Conservation (phyloP, 805 yeast species). For the Candida sakaeoensis region DNA sequence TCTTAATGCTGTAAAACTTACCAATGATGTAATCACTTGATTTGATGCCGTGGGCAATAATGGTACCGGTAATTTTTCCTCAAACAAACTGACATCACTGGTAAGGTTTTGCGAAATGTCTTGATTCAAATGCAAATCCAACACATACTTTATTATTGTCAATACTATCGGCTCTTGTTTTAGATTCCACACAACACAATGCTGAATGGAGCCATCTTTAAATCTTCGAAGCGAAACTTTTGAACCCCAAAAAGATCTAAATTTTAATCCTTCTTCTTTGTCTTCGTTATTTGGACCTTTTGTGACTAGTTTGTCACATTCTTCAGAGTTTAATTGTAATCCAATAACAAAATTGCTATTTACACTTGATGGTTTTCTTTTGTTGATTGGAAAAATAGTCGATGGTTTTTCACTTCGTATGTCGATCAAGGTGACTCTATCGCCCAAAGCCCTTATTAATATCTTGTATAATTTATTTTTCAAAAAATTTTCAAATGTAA, state of each 20-base stretch:
- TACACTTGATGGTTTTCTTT: slow-evolving; percentile 48
- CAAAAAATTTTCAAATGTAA: slow-evolving; percentile 65
- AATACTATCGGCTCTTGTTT: slow-evolving; percentile 57
- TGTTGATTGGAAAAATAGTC: slow-evolving; percentile 38
- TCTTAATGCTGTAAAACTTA: slow-evolving; percentile 30
- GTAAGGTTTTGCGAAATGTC: slow-evolving; percentile 33
- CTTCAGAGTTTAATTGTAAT: slow-evolving; percentile 62
- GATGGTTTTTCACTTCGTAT: slow-evolving; percentile 24
- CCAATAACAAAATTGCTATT: slow-evolving; percentile 50
- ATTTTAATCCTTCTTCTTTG: slow-evolving; percentile 53
- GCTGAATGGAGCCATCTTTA: slow-evolving; percentile 86
- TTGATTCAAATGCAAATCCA: slow-evolving; percentile 60
- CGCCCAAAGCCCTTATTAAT: slow-evolving; percentile 55
- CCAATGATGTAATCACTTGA: slow-evolving; percentile 42
- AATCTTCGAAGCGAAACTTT: slow-evolving; percentile 84
- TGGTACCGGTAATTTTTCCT: slow-evolving; percentile 54
- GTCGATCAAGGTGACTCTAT: slow-evolving; percentile 38
- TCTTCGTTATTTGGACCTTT: slow-evolving; percentile 74
- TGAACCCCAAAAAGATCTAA: slow-evolving; percentile 86
- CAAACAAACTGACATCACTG: slow-evolving; percentile 43
- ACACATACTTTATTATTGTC: slow-evolving; percentile 59
- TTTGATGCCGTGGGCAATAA: slow-evolving; percentile 54
- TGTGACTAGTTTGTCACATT: slow-evolving; percentile 77
- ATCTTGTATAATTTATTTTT: slow-evolving; percentile 58
- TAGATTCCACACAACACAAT: slow-evolving; percentile 84